Base-by-base conservation (phyloP, 805 yeast genomes). In the Nakazawaea holstii region DNA sequence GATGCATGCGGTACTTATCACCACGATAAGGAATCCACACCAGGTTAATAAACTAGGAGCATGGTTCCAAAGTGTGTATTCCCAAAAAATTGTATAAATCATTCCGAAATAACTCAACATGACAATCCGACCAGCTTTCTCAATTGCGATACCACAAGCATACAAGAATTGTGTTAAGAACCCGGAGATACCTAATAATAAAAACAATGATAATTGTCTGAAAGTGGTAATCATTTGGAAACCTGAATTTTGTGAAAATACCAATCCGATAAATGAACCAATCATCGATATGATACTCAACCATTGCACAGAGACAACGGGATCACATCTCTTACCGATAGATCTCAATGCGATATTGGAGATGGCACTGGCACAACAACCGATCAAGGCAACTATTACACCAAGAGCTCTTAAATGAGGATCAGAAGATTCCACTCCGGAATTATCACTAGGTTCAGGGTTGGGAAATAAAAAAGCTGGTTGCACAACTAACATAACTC, bases 51-150 rank as follows among this genome's bases (percentile, higher is more conserved):
- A 27, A 1, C 72, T 72, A 1, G 77, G 77, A 8, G 68, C 51
- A 56, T 70, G 76, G 45, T 61, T 57, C 73, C 73, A 72, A 49
- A 72, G 62, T 6, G 64, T 41, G 33, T 70, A 55, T 52, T 72
- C 77, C 74, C 76, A 70, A 39, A 70, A 46, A 32, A 72, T 58
- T 7, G 76, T 74, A 56, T 69, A 72, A 2, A 70, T 61, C 75
- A 72, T 70, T 42, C 65, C 66, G 14, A 68, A 58, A 54, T 72
- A 72, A n/a, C 61, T 60, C 64, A 70, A 64, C 46, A 72, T 55
- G 10, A 74, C 58, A 0, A 74, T 68, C 51, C 65, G 61, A 6
- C 70, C 66, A 7, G 77, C 77, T 44, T 65, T 65, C 27, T 70
- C 76, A 36, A 74, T 52, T 53, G 70, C 74, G 13, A 72, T 64